Conservation (phyloP, 129 eudicot species). For the Helianthus annuus region DNA sequence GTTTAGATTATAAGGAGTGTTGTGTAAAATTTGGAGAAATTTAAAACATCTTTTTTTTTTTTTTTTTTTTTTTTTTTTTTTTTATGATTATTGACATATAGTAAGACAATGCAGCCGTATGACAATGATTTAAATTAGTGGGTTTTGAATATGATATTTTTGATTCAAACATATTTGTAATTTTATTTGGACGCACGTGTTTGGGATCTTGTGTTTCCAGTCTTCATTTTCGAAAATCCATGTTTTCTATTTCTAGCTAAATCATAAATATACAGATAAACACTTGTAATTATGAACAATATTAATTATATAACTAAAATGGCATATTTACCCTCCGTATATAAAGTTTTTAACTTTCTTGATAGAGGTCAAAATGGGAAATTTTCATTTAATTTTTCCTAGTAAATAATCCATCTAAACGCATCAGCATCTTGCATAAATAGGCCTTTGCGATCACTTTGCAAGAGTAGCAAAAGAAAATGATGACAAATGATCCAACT, state of each 20-base stretch:
- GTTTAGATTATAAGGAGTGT: too few species aligned
- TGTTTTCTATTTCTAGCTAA: background rate
- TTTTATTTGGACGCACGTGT: background rate
- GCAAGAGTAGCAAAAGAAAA: background rate
- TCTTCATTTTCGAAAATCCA: background rate
- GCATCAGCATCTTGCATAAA: slow-evolving; percentile 19
- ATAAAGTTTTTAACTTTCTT: background rate
- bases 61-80: too few species aligned
- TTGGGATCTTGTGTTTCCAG: background rate
- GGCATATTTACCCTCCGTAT: background rate
- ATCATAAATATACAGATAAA: background rate
- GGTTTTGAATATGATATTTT: too few species aligned
- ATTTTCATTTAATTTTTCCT: background rate
- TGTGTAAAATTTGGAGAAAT: too few species aligned
- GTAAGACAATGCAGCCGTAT: too few species aligned
- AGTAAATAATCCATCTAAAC: too few species aligned
- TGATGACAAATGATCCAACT: slow-evolving; percentile 1
- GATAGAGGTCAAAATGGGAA: slow-evolving; percentile 13
- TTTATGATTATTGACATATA: too few species aligned
- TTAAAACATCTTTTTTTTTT: too few species aligned
- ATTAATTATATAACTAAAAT: background rate
- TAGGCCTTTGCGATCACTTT: slow-evolving; percentile 1
- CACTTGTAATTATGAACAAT: background rate
- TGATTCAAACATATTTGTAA: too few species aligned
- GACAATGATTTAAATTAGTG: too few species aligned